Conservation (phyloP, 495 filamentous ascomycete species). For the Apodospora peruviana region DNA sequence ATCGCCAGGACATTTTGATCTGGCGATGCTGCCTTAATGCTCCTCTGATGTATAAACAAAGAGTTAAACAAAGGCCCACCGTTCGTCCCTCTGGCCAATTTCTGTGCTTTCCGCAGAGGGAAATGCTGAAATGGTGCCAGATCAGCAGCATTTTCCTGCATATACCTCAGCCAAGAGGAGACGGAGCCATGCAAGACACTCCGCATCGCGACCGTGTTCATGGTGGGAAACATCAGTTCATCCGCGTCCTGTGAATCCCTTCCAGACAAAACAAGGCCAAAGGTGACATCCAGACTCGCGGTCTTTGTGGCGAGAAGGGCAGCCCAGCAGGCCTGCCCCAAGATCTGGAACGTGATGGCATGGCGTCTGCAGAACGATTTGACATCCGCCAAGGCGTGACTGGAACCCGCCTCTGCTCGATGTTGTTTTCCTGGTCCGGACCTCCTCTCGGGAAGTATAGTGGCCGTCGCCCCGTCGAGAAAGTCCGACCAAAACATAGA, state of each 20-base stretch:
- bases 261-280: slow-evolving; percentile 68
- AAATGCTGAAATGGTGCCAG: slow-evolving; percentile 56
- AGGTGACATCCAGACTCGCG: slow-evolving; percentile 57
- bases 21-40: background rate
- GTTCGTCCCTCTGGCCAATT: slow-evolving; percentile 21
- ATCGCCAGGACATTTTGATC: slow-evolving; percentile 26
- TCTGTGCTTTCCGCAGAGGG: slow-evolving; percentile 58
- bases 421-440: too few relatives aligned
- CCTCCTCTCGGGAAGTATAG: slow-evolving; percentile 31
- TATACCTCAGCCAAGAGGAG: slow-evolving; percentile 55
- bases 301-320: slow-evolving; percentile 52
- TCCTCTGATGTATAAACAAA: slow-evolving; percentile 63
- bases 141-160: slow-evolving; percentile 55
- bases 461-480: slow-evolving; percentile 42
- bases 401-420: slow-evolving; percentile 43
- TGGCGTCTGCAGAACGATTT: slow-evolving; percentile 49
- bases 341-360: slow-evolving; percentile 56
- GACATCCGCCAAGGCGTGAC: slow-evolving; percentile 24
- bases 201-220: slow-evolving; percentile 69
- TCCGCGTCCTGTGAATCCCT: slow-evolving; percentile 54
- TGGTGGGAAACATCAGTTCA: slow-evolving; percentile 65
- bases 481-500: slow-evolving; percentile 56
- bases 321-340: slow-evolving; percentile 63
- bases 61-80: slow-evolving; percentile 57
- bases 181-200: slow-evolving; percentile 57